phyloP scores from a whole-genome alignment of 2,329 filamentous ascomycete species.

The Aschersonia sp. region DNA sequence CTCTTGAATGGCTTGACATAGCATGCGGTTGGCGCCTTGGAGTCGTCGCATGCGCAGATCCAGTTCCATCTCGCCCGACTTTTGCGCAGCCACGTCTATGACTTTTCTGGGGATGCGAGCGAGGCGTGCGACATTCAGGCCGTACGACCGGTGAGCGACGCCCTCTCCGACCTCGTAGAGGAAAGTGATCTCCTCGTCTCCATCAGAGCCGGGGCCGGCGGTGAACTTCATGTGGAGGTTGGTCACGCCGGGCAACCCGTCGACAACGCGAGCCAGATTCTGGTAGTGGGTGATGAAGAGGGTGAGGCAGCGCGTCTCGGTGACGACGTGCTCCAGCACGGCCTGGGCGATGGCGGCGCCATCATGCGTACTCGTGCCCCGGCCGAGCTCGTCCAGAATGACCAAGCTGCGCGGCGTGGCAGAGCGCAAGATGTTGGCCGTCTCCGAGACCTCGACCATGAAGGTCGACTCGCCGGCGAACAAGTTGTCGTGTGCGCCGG shows the following conservation, averaged over 20 bases:
- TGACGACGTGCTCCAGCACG: constrained; percentile 72
- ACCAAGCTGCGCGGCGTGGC: constrained; percentile 75
- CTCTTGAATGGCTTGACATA: constrained; percentile 24
- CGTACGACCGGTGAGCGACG: constrained; percentile 86
- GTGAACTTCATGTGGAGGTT: constrained; percentile 95
- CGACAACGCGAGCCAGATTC: constrained; percentile 56
- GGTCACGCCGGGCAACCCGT: constrained; percentile 53
- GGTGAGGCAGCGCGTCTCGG: constrained; percentile 60
- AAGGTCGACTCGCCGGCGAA: constrained; percentile 91
- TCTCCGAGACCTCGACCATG: constrained; percentile 95
- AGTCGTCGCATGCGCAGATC: constrained; percentile 51
- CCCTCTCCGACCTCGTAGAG: constrained; percentile 86
- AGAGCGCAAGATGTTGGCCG: constrained; percentile 75
- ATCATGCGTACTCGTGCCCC: constrained; percentile 89
- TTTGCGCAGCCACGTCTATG: constrained; percentile 63
- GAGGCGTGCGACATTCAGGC: constrained; percentile 79
- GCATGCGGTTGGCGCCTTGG: constrained; percentile 26
- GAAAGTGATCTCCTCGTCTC: constrained; percentile 75
- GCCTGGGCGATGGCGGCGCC: constrained; percentile 91
- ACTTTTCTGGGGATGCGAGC: constrained; percentile 67
- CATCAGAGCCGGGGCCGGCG: constrained; percentile 21
- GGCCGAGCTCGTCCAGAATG: constrained; percentile 85
- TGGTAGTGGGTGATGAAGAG: constrained; percentile 99
- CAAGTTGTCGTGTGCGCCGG: constrained; percentile 93
- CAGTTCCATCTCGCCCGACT: constrained; percentile 69